These are phyloP conservation scores for Liquidambar formosana DNA, from an alignment of 164 flowering plant genomes.

Conservation along the genomic window DNA sequence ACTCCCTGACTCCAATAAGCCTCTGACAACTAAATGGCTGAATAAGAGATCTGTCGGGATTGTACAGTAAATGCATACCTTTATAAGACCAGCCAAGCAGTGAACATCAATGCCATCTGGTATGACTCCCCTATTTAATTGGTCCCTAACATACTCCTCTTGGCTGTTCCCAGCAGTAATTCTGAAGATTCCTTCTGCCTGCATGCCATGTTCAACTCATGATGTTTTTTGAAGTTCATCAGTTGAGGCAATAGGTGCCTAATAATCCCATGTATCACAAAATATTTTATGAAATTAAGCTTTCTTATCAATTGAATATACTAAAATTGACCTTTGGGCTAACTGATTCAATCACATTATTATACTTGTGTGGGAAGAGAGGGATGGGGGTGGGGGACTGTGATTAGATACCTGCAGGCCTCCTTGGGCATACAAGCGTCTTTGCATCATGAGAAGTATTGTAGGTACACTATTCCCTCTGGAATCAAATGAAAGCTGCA, in stretches of 20 bases:
- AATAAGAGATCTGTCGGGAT: no score
- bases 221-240: not conserved
- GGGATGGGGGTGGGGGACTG: not conserved
- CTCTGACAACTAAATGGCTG: no score
- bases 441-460: conserved; percentile 87
- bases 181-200: conserved; percentile 96
- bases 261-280: no score
- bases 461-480: conserved; percentile 96
- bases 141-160: conserved; percentile 84
- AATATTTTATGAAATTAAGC: no score
- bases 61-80: conserved; percentile 44
- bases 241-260: not conserved
- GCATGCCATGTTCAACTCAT: conserved; percentile 2
- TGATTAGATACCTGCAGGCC: conserved; percentile 60
- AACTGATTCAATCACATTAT: not conserved
- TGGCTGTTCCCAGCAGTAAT: conserved; percentile 81
- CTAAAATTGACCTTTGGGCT: not conserved
- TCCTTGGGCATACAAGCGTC: conserved; percentile 68
- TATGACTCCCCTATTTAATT: conserved; percentile 70
- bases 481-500: conserved; percentile 89
- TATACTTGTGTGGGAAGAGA: not conserved
- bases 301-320: no score
- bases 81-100: conserved; percentile 91
- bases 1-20: no score
- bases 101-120: conserved; percentile 84